Evolutionary conservation across 2,329 filamentous ascomycete genomes (phyloP).

Genomic region (Phialophora chinensis): DNA sequence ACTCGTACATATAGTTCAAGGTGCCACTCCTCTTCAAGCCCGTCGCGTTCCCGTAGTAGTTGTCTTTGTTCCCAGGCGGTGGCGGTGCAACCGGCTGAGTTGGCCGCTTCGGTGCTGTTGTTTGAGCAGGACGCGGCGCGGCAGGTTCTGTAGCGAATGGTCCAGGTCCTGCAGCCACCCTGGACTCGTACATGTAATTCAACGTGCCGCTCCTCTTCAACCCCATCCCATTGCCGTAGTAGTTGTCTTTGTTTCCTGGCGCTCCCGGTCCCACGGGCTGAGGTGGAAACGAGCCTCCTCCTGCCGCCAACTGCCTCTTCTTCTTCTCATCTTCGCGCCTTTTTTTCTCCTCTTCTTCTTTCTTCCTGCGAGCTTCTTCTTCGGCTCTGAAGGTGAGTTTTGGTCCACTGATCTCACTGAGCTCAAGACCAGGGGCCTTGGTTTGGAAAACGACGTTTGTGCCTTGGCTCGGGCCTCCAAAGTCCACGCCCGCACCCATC

Average conservation of each 20-base stretch:
- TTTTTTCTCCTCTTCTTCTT: conserved; percentile 7
- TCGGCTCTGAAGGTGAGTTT: conserved; percentile 15
- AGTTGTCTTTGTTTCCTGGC: conserved; percentile 28
- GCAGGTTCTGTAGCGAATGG: background rate
- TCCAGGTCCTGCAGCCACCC: conserved; percentile 6
- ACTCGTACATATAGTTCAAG: conserved; percentile 36
- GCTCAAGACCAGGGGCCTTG: conserved; percentile 15
- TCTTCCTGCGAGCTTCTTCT: conserved; percentile 17
- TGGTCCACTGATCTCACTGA: conserved; percentile 28
- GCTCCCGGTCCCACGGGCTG: conserved; percentile 19
- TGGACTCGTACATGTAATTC: conserved; percentile 36
- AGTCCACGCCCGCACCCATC: conserved; percentile 28
- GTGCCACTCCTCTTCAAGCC: conserved; percentile 30
- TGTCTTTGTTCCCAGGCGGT: conserved; percentile 2
- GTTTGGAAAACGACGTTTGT: background rate
- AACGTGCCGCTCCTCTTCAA: conserved; percentile 31
- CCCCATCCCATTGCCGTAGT: conserved; percentile 32
- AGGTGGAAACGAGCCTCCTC: conserved; percentile 4
- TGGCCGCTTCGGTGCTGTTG: background rate
- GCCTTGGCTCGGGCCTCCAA: conserved; percentile 24
- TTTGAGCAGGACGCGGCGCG: background rate
- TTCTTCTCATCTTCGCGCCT: background rate
- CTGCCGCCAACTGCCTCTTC: background rate
- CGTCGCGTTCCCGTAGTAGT: conserved; percentile 6
- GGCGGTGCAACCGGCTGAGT: conserved; percentile 5